Percentiles rank a stretch among this genome's conserved stretches.
These are phyloP conservation scores for Scopulariopsis brevicaulis DNA, from an alignment of 2,329 filamentous ascomycete species.

Conservation along the genomic window DNA sequence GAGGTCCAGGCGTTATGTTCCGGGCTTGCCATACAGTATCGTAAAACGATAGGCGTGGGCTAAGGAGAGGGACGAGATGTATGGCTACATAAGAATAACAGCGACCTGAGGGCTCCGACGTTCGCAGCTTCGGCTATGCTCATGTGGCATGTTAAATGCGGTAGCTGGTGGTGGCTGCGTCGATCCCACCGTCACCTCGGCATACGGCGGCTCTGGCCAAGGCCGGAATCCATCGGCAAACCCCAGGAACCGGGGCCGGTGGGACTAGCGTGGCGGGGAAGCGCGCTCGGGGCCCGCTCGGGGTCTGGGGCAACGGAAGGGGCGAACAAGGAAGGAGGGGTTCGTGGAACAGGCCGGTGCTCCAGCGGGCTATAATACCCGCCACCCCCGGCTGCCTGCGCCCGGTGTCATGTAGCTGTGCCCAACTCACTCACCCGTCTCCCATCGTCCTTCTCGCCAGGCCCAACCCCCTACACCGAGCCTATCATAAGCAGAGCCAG, in stretches of 20 bases:
- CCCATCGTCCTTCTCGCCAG: background rate
- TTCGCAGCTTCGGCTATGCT: no score
- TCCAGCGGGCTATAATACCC: background rate
- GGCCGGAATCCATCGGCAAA: background rate
- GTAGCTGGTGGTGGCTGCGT: no score
- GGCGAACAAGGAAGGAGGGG: background rate
- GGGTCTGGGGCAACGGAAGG: background rate
- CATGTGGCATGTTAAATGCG: no score
- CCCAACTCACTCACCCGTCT: slow-evolving; percentile 1
- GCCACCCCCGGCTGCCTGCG: background rate
- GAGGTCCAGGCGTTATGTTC: no score
- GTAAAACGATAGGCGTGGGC: no score
- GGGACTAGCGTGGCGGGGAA: background rate
- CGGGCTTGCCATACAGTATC: no score
- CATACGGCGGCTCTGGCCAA: background rate
- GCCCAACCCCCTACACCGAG: background rate
- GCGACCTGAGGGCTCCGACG: no score
- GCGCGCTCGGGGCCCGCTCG: background rate
- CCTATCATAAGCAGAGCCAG: no score
- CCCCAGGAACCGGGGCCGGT: background rate
- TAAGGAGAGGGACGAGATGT: no score
- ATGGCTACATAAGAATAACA: no score
- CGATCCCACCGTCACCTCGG: background rate
- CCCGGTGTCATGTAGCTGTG: slow-evolving; percentile 1
- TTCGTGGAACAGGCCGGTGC: background rate